Conservation (phyloP, 208 protist species). For the Leishmania mexicana region DNA sequence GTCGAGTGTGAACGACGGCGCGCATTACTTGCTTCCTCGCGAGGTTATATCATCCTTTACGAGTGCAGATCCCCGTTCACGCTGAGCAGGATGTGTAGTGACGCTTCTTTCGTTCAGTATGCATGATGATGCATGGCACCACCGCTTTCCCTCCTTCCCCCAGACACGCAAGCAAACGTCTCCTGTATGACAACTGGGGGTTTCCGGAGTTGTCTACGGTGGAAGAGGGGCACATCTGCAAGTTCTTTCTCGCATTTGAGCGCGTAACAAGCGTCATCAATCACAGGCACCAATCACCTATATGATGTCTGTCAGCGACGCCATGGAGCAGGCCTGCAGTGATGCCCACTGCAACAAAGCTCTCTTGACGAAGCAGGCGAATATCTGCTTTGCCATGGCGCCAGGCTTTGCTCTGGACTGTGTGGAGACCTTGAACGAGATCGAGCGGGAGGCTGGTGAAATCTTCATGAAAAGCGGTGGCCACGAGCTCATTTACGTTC, state of each 20-base stretch:
- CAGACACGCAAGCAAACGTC: not conserved
- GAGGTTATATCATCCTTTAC: not conserved
- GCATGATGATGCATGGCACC: not conserved
- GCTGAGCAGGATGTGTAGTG: not conserved
- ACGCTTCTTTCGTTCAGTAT: not conserved
- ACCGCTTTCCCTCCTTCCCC: not conserved
- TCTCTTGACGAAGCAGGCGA: constrained; percentile 6
- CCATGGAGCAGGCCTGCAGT: constrained; percentile 17
- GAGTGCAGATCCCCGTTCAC: not conserved
- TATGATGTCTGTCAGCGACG: not conserved
- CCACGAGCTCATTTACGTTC: constrained; percentile 24
- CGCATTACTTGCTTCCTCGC: not conserved
- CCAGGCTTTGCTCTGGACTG: constrained; percentile 48
- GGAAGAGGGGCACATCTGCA: too few species aligned
- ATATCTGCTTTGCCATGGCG: constrained; percentile 29
- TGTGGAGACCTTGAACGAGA: constrained; percentile 43
- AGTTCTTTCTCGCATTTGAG: too few species aligned
- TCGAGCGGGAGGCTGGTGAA: constrained; percentile 11
- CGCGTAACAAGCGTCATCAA: too few species aligned
- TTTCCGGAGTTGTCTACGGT: too few species aligned
- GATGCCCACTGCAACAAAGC: constrained; percentile 10
- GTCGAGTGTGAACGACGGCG: not conserved
- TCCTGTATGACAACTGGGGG: not conserved
- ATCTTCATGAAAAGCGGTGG: constrained; percentile 38
- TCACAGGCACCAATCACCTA: too few species aligned